phyloP scores from a whole-genome alignment of 441 rosid genomes.

The Francoa sonchifolia region DNA sequence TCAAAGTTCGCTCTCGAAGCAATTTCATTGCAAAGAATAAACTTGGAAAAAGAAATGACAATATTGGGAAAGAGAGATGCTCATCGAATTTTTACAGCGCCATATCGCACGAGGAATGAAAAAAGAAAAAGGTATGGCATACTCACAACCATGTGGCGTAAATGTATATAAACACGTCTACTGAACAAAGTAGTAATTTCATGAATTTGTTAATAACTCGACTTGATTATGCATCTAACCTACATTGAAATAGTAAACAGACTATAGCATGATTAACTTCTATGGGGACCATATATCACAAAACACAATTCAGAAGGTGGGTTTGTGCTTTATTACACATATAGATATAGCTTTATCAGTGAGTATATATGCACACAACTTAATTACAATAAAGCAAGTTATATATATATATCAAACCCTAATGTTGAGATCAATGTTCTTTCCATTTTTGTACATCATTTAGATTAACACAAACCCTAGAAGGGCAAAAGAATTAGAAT shows the following conservation, averaged over 20 bases:
- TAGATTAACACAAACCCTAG: background rate
- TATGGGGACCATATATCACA: slow-evolving; percentile 24
- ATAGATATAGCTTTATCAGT: slow-evolving; percentile 17
- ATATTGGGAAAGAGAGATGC: slow-evolving; percentile 17
- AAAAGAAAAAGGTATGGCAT: slow-evolving; percentile 24
- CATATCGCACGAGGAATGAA: slow-evolving; percentile 12
- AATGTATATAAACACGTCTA: slow-evolving; percentile 11
- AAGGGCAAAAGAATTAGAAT: background rate
- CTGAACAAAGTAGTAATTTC: background rate
- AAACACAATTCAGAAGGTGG: slow-evolving; percentile 8
- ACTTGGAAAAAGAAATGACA: background rate
- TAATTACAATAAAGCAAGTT: slow-evolving; percentile 3
- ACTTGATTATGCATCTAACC: background rate
- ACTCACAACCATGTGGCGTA: slow-evolving; percentile 15
- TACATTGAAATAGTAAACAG: slow-evolving; percentile 6
- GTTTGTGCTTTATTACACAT: slow-evolving; percentile 21
- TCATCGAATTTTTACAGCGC: slow-evolving; percentile 14
- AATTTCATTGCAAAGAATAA: slow-evolving; percentile 8
- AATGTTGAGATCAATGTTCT: too few species aligned
- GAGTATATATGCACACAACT: slow-evolving; percentile 7
- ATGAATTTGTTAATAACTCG: slow-evolving; percentile 4
- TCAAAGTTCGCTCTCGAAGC: too few species aligned
- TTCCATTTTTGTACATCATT: too few species aligned
- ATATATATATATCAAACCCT: background rate
- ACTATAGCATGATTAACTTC: slow-evolving; percentile 13